Evolutionary conservation across 2,329 filamentous ascomycete genomes (phyloP), one percentile per base, ranked within the genome.

Genomic region (Drechslerella coelobrocha): DNA sequence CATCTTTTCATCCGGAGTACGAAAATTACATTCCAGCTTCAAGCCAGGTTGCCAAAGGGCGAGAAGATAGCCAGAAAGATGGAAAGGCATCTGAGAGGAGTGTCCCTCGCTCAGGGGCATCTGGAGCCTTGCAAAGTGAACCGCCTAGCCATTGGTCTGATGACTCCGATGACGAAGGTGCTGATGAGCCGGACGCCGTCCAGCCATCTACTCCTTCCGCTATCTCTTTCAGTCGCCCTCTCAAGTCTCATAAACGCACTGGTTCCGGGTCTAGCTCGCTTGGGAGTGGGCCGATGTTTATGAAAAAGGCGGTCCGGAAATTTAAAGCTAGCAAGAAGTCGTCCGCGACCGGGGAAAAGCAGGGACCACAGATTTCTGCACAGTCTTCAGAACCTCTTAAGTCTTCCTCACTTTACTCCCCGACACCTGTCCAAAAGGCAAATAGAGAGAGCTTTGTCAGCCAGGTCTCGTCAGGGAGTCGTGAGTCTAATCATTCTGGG

Each of bases 231-330:
- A 24, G 43, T 21, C 50, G 56, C 5, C 57, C 37, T 10, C 26
- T 9, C 4, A 63, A 54, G 31, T 14, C 45, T n/a, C 66, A 71
- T 39, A 71, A 60, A n/a, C 59, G 66, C 12, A 59, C 34, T 21
- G 59, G 59, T 19, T 71, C 66, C 21, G 66, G 59, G 17, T 57
- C 52, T 29, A 71, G 66, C 59, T 55, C 61, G 19, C 66, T 71
- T 21, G 66, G 66, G 54, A 54, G 41, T 19, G 66, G 59, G 9
- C 66, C 66, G 10, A 63, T 63, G 59, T 50, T 71, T 29, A 71
- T 71, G 66, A 52, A 39, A 34, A 69, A 59, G 47, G 66, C 66
- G 1, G 66, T 60, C 21, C 66, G 54, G 19, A 63, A 63, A 23
- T 34, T 71, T 23, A 60, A 59, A 34, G 47, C 48, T 6, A 39